Evolutionary conservation across 2,329 filamentous ascomycete species (phyloP).

Genomic region (Colletotrichum destructivum): DNA sequence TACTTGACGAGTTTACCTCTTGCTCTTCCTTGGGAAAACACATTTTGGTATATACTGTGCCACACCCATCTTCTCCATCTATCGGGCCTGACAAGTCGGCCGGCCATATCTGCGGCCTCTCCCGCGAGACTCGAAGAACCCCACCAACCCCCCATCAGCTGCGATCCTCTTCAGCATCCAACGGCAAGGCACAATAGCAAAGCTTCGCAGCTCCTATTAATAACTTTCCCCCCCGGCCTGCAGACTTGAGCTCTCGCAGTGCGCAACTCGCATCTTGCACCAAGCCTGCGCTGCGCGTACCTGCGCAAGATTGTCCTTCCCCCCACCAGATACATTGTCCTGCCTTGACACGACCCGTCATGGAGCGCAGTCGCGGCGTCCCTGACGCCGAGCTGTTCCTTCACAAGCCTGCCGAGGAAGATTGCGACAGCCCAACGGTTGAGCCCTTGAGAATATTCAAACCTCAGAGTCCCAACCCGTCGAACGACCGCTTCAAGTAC

Average conservation of each 20-base stretch:
- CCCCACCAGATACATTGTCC: conserved; percentile 35
- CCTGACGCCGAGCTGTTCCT: conserved; percentile 90
- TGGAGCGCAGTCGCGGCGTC: conserved; percentile 73
- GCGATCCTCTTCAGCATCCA: conserved; percentile 35
- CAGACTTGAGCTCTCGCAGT: conserved; percentile 36
- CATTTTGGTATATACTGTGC: conserved; percentile 24
- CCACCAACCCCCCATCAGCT: conserved; percentile 40
- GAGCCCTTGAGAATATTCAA: conserved; percentile 90
- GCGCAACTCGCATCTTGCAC: conserved; percentile 39
- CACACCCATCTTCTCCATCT: conserved; percentile 32
- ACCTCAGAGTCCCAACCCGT: conserved; percentile 75
- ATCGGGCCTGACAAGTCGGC: conserved; percentile 29
- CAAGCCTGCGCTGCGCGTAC: conserved; percentile 44
- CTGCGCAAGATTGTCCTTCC: conserved; percentile 37
- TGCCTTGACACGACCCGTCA: conserved; percentile 52
- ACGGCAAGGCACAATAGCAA: conserved; percentile 39
- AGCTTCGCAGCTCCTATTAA: conserved; percentile 46
- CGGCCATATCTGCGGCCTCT: conserved; percentile 41
- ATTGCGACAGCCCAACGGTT: conserved; percentile 82
- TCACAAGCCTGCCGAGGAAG: conserved; percentile 65
- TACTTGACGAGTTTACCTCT: not conserved
- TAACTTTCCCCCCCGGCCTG: conserved; percentile 42
- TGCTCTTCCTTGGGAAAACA: conserved; percentile 1
- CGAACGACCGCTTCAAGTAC: conserved; percentile 64
- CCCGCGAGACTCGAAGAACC: conserved; percentile 39